Evolutionary conservation across 768 basidiomycete genomes (phyloP).

Genomic region (Glaciozyma antarctica): DNA sequence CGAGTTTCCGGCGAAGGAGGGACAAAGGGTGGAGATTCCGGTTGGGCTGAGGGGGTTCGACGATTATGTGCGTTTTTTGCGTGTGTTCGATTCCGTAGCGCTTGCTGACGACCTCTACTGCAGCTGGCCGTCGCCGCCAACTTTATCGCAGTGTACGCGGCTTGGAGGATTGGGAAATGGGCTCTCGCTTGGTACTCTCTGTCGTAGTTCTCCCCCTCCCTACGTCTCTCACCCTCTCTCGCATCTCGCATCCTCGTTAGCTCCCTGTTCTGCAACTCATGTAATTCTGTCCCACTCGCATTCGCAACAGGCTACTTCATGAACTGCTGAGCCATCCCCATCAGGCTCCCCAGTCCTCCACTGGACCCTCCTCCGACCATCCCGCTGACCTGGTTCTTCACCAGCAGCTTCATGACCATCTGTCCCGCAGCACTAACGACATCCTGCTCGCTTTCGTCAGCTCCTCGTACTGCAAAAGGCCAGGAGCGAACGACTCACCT

Average conservation of each 20-base stretch:
- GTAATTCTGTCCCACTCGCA: background rate
- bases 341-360: background rate
- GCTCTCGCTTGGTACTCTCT: no score
- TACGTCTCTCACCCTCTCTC: no score
- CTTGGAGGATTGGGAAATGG: no score
- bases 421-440: background rate
- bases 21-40: slow-evolving; percentile 7
- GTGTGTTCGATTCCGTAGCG: no score
- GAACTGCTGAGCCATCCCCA: slow-evolving; percentile 18
- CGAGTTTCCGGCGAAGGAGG: slow-evolving; percentile 40
- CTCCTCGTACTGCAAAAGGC: no score
- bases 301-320: background rate
- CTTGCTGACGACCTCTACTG: no score
- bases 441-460: background rate
- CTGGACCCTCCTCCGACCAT: slow-evolving; percentile 8
- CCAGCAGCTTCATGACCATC: slow-evolving; percentile 26
- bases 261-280: background rate
- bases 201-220: no score
- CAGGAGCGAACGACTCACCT: background rate
- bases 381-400: slow-evolving; percentile 11
- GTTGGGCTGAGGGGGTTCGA: slow-evolving; percentile 5
- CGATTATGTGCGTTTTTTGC: background rate
- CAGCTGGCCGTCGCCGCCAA: no score
- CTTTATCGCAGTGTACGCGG: no score
- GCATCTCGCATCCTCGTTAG: no score